Evolutionary conservation across 352 stramenopile genomes (phyloP).

Genomic region (Phytophthora brassicae): DNA sequence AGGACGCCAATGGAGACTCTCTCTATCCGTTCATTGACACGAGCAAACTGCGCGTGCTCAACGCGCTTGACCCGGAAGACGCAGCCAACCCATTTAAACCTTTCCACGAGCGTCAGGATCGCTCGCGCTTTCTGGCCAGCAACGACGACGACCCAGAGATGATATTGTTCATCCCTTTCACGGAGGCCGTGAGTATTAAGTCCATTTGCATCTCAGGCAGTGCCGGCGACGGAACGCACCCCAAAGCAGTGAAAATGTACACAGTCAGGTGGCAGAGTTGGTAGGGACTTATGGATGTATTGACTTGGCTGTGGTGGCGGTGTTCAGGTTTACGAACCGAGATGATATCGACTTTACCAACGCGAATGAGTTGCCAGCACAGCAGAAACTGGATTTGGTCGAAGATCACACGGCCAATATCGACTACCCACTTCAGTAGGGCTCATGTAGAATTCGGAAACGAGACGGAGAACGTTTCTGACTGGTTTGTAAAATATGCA

Average conservation of each 20-base stretch:
- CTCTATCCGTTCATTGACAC: slow-evolving; percentile 87
- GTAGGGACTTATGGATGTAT: not conserved
- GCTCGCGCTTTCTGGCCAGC: slow-evolving; percentile 63
- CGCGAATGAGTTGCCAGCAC: slow-evolving; percentile 66
- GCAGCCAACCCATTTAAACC: slow-evolving; percentile 82
- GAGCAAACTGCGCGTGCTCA: slow-evolving; percentile 83
- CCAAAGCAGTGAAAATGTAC: slow-evolving; percentile 85
- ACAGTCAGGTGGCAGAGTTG: not conserved
- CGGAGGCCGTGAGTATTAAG: slow-evolving; percentile 86
- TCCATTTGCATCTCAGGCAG: slow-evolving; percentile 86
- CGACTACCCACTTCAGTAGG: slow-evolving; percentile 82
- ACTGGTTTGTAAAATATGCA: slow-evolving; percentile 29
- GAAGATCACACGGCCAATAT: slow-evolving; percentile 67
- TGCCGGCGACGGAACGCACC: slow-evolving; percentile 67
- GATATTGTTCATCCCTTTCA: slow-evolving; percentile 87
- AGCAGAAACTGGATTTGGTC: slow-evolving; percentile 76
- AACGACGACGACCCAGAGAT: slow-evolving; percentile 86
- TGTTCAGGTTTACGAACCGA: slow-evolving; percentile 68
- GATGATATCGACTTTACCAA: slow-evolving; percentile 89
- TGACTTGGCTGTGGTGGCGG: not conserved
- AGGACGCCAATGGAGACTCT: slow-evolving; percentile 76
- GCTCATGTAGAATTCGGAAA: not conserved
- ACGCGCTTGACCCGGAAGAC: slow-evolving; percentile 62
- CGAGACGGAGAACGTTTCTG: not conserved
- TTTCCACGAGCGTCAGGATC: slow-evolving; percentile 71